Evolutionary conservation across 495 filamentous ascomycete genomes (phyloP).

Genomic region (Aspergillus steynii): DNA sequence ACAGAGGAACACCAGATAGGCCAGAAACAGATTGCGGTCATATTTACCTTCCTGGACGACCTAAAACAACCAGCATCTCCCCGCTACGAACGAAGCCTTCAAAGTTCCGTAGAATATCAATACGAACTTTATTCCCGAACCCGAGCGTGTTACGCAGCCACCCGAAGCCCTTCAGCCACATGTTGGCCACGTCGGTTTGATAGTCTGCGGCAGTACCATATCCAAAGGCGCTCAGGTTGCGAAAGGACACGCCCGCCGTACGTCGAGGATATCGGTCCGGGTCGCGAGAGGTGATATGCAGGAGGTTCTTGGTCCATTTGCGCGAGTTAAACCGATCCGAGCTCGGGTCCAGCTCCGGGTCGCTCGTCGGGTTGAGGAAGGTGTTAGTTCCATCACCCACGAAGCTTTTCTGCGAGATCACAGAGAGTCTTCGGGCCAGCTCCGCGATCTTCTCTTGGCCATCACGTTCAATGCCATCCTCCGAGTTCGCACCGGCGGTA

Average conservation of each 20-base stretch:
- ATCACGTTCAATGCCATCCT: conserved; percentile 29
- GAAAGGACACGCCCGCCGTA: conserved; percentile 46
- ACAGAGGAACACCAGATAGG: neutral
- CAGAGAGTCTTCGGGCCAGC: conserved; percentile 43
- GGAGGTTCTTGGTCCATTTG: conserved; percentile 48
- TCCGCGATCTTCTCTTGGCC: conserved; percentile 34
- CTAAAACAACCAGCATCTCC: conserved; percentile 80
- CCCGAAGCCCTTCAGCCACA: conserved; percentile 57
- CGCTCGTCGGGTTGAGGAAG: conserved; percentile 38
- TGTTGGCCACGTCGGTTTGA: conserved; percentile 68
- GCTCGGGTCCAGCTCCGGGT: conserved; percentile 45
- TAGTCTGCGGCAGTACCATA: conserved; percentile 74
- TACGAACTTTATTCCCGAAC: conserved; percentile 55
- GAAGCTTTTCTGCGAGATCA: conserved; percentile 34
- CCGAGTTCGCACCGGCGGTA: conserved; percentile 18
- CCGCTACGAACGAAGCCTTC: conserved; percentile 74
- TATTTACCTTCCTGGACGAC: conserved; percentile 63
- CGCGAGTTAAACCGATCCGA: conserved; percentile 44
- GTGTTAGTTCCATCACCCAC: conserved; percentile 40
- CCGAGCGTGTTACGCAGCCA: conserved; percentile 50
- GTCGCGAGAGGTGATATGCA: conserved; percentile 41
- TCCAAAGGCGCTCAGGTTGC: conserved; percentile 70
- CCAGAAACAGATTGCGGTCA: conserved; percentile 1
- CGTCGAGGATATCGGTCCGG: conserved; percentile 45
- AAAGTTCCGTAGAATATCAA: conserved; percentile 74